A percentile compares a stretch with the other conserved stretches of the same genome.
Conservation (phyloP, 805 yeast genomes). For the Starmerella cellae region DNA sequence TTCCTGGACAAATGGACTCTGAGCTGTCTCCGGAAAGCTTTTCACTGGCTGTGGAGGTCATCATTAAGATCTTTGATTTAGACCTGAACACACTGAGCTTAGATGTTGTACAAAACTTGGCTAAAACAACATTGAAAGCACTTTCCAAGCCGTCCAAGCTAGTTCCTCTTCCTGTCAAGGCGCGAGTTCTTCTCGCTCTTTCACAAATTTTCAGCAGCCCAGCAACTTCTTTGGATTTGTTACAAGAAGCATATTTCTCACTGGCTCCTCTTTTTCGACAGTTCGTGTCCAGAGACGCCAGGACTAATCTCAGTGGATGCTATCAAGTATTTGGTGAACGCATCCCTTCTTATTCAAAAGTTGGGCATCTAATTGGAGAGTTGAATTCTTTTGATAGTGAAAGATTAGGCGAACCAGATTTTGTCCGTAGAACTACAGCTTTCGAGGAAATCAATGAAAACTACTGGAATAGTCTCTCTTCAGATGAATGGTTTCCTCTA, state of each 20-base stretch:
- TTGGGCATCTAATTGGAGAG: slow-evolving; percentile 44
- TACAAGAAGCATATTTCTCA: slow-evolving; percentile 31
- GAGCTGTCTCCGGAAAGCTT: slow-evolving; percentile 13
- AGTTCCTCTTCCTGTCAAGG: slow-evolving; percentile 40
- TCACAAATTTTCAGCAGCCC: slow-evolving; percentile 38
- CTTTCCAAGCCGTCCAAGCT: slow-evolving; percentile 45
- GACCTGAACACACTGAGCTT: slow-evolving; percentile 46
- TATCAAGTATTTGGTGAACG: slow-evolving; percentile 42
- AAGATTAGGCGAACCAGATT: slow-evolving; percentile 64
- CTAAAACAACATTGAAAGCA: slow-evolving; percentile 45
- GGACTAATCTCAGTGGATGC: slow-evolving; percentile 48
- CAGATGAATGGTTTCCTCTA: slow-evolving; percentile 67
- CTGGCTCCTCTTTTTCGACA: slow-evolving; percentile 46
- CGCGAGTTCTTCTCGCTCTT: slow-evolving; percentile 45
- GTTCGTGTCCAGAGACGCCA: slow-evolving; percentile 46
- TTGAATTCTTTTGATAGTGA: slow-evolving; percentile 55
- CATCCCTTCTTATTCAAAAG: slow-evolving; percentile 33
- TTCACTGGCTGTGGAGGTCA: slow-evolving; percentile 16
- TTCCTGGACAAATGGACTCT: slow-evolving; percentile 12
- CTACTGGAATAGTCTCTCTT: slow-evolving; percentile 33
- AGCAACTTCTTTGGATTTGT: slow-evolving; percentile 13
- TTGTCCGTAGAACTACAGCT: slow-evolving; percentile 56
- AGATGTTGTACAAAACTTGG: slow-evolving; percentile 39
- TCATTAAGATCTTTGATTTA: slow-evolving; percentile 35
- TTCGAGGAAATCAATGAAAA: slow-evolving; percentile 52